A percentile compares a stretch with the other conserved stretches of the same genome.
phyloP scores from a whole-genome alignment of 352 stramenopile genomes.

The Phytopythium chamaehyphon region DNA sequence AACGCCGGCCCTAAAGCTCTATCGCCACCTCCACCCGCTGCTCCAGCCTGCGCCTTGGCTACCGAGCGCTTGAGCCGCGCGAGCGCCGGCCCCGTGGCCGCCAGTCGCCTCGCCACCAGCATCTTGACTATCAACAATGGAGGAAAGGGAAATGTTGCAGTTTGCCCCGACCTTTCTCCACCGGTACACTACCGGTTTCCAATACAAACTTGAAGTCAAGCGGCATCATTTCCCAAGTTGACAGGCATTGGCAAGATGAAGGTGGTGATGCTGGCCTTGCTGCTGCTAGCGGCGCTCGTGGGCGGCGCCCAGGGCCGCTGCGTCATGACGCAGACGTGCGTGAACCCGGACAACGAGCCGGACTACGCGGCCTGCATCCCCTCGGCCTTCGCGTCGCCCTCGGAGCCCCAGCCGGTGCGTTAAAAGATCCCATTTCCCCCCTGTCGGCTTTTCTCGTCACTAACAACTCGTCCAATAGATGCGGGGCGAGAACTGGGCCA shows the following conservation, averaged over 20 bases:
- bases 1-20: background rate
- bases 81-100: conserved; percentile 2
- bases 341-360: conserved; percentile 62
- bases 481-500: conserved; percentile 26
- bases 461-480: conserved; percentile 10
- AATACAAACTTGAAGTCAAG: too few species aligned
- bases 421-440: background rate
- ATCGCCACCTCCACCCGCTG: conserved; percentile 9
- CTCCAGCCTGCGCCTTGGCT: conserved; percentile 19
- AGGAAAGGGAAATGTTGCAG: too few species aligned
- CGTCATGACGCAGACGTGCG: conserved; percentile 77
- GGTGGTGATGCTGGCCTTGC: background rate
- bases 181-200: too few species aligned
- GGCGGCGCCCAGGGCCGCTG: conserved; percentile 14
- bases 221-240: too few species aligned
- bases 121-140: background rate
- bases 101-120: conserved; percentile 10
- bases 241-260: background rate
- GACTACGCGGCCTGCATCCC: conserved; percentile 76
- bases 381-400: conserved; percentile 40
- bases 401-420: conserved; percentile 30
- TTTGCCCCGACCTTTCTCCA: too few species aligned
- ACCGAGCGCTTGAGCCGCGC: conserved; percentile 32
- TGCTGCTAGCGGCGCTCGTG: background rate
- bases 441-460: background rate